phyloP scores from a whole-genome alignment of 805 yeast genomes.

The Pichia membranifaciens region DNA sequence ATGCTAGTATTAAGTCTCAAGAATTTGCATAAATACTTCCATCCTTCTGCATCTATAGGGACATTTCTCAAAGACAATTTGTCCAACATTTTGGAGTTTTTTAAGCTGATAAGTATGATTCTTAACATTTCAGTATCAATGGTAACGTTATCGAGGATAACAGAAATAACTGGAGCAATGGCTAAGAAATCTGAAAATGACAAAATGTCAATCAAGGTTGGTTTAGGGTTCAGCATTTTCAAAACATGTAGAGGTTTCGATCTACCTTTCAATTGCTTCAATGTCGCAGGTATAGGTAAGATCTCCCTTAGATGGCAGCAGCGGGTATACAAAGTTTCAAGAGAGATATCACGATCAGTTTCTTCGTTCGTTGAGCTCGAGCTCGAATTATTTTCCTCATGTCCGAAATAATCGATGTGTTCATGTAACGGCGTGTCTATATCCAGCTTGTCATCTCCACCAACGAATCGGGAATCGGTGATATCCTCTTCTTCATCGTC shows the following conservation, averaged over 20 bases:
- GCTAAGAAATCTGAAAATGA: conserved; percentile 55
- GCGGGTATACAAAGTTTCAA: conserved; percentile 45
- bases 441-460: conserved; percentile 29
- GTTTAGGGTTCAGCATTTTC: conserved; percentile 52
- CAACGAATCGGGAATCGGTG: conserved; percentile 2
- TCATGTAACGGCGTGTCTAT: conserved; percentile 66
- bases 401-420: conserved; percentile 34
- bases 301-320: conserved; percentile 47
- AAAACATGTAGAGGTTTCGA: conserved; percentile 47
- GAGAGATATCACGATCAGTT: conserved; percentile 32
- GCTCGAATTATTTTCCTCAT: conserved; percentile 5
- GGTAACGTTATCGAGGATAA: conserved; percentile 52
- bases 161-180: conserved; percentile 48
- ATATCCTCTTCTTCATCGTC: conserved; percentile 21
- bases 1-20: conserved; percentile 37
- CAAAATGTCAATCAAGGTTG: conserved; percentile 50
- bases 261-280: conserved; percentile 49
- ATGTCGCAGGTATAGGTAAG: conserved; percentile 44
- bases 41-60: conserved; percentile 46
- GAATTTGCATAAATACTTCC: conserved; percentile 47
- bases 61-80: conserved; percentile 51
- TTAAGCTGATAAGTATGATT: conserved; percentile 42
- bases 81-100: conserved; percentile 39
- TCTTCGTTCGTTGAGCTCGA: conserved; percentile 14
- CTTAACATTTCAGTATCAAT: conserved; percentile 50